phyloP scores from a whole-genome alignment of 768 basidiomycete genomes.

The Lactarius vividus region DNA sequence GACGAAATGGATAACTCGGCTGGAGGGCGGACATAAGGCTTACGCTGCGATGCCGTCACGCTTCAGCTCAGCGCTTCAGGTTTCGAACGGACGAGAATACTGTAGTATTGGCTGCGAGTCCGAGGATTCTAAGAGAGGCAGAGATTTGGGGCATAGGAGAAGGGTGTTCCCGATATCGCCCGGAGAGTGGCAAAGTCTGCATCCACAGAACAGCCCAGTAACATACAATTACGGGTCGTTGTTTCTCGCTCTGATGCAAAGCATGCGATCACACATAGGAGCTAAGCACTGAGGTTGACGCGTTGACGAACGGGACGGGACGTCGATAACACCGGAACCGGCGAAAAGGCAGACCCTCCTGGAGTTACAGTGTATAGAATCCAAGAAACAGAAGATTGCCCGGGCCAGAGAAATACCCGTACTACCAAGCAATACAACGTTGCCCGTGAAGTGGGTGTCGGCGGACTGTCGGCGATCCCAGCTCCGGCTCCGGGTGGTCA shows the following conservation, averaged over 20 bases:
- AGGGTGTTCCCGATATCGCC: background rate
- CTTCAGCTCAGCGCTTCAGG: background rate
- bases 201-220: background rate
- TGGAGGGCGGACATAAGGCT: background rate
- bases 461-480: too few species aligned
- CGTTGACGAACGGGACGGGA: background rate
- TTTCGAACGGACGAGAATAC: background rate
- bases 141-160: background rate
- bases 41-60: background rate
- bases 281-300: background rate
- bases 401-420: background rate
- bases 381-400: background rate
- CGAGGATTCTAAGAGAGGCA: background rate
- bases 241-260: background rate
- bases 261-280: background rate
- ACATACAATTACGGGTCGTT: background rate
- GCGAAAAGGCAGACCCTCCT: background rate
- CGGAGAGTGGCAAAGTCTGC: background rate
- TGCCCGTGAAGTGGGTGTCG: background rate
- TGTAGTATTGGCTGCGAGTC: background rate
- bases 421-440: too few species aligned
- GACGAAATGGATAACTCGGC: background rate
- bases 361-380: background rate
- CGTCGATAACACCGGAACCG: background rate
- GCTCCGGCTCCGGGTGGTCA: background rate